Base-by-base conservation (phyloP, 2,329 filamentous ascomycete species). In the Colletotrichum tropicicola region DNA sequence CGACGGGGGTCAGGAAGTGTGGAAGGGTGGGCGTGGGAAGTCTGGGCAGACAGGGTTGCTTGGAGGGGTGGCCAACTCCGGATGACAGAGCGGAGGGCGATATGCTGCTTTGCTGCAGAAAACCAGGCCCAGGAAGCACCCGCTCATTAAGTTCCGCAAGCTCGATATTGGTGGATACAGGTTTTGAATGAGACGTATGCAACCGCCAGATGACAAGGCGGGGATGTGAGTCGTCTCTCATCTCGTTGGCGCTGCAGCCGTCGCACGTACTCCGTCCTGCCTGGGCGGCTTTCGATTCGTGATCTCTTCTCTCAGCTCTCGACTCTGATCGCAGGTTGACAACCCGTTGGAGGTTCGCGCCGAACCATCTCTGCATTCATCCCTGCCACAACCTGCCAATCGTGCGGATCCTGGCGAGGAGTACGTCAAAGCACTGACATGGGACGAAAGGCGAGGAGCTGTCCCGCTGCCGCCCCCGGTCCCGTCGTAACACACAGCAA, bases 101-200 rank as follows among this genome's bases (percentile, higher is more conserved):
- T 45, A 64, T 64, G 59, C 45, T 59, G 47, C 49, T 57, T n/a
- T 47, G 21, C 32, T 66, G 63, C 63, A 52, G 63, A 66, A 58
- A 60, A 23, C n/a, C 59, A 53, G 52, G 45, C 30, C 39, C 51
- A 51, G 48, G 35, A 51, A 51, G 30, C 45, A 65, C 51, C 49
- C 48, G 61, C 48, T 59, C 39, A 44, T 27, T 27, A 27, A 57
- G 25, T 52, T 51, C 43, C 28, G 51, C 44, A 39, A 49, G 35
- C 51, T 57, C 23, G 28, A 41, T 45, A 57, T 43, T 64, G 56
- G 62, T 52, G 59, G 51, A 44, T 44, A 57, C 49, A 15, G 35
- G 37, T n/a, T 56, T 63, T 37, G 51, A 55, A 45, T 45, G 49
- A 65, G 32, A 47, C 51, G 51, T 41, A 28, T 45, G 58, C 32